phyloP scores from a whole-genome alignment of 768 basidiomycete genomes.

The Tricholoma matsutake region DNA sequence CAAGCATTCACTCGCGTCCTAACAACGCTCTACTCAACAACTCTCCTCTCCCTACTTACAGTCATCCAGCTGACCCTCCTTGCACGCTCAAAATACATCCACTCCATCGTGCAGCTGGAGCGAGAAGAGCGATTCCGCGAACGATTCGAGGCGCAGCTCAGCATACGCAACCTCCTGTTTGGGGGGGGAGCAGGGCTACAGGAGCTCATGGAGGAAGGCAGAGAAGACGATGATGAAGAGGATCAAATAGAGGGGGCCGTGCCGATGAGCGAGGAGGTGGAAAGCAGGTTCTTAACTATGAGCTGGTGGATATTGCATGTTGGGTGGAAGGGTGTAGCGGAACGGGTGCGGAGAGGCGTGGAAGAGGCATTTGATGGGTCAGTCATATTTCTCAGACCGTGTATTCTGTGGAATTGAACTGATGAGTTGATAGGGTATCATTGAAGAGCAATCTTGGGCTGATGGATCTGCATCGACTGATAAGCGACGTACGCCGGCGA shows the following conservation, averaged over 20 bases:
- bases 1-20: slow-evolving; percentile 85
- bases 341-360: slow-evolving; percentile 68
- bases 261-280: slow-evolving; percentile 58
- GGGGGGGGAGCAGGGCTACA: slow-evolving; percentile 24
- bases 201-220: slow-evolving; percentile 18
- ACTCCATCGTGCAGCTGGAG: slow-evolving; percentile 59
- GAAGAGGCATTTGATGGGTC: slow-evolving; percentile 85
- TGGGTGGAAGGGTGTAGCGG: slow-evolving; percentile 84
- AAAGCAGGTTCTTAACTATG: slow-evolving; percentile 78
- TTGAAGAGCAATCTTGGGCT: slow-evolving; percentile 73
- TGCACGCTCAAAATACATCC: slow-evolving; percentile 77
- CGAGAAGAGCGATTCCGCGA: slow-evolving; percentile 55
- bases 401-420: background rate
- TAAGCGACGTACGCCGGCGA: slow-evolving; percentile 70
- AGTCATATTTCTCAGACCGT: slow-evolving; percentile 23
- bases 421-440: slow-evolving; percentile 58
- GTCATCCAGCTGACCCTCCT: slow-evolving; percentile 83
- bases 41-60: slow-evolving; percentile 84
- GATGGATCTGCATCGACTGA: slow-evolving; percentile 63
- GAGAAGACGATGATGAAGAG: slow-evolving; percentile 21
- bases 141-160: slow-evolving; percentile 37
- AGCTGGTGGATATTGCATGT: slow-evolving; percentile 94
- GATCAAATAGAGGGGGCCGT: slow-evolving; percentile 23
- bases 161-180: slow-evolving; percentile 36
- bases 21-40: slow-evolving; percentile 82